Conservation (phyloP, 2,329 filamentous ascomycete species). For the Venturia carpophila region DNA sequence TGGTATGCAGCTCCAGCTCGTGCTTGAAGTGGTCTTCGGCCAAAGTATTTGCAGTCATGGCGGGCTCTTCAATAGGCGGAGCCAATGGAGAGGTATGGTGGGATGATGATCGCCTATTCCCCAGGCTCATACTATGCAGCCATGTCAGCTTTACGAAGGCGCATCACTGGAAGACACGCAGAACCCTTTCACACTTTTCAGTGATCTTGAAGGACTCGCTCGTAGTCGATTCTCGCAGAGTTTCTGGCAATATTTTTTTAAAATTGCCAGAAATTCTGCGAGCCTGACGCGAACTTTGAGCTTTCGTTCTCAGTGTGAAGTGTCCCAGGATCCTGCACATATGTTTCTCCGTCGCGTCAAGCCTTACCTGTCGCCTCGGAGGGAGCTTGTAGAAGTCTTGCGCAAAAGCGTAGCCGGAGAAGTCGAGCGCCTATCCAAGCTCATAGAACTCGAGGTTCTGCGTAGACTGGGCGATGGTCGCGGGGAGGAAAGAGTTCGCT, state of each 20-base stretch:
- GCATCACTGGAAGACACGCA: no score
- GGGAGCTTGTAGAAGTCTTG: constrained; percentile 10
- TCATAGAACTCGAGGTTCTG: constrained; percentile 11
- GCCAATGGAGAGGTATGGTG: constrained; percentile 12
- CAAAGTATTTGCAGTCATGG: constrained; percentile 13
- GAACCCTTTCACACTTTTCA: no score
- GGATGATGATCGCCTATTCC: neutral
- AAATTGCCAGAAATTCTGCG: no score
- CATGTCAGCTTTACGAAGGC: neutral
- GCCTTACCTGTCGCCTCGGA: constrained; percentile 12
- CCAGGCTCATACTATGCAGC: neutral
- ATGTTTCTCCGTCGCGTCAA: no score
- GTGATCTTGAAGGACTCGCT: no score
- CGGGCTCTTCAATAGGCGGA: constrained; percentile 12
- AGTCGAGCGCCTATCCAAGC: constrained; percentile 16
- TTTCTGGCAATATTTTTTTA: no score
- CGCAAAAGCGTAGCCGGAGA: constrained; percentile 16
- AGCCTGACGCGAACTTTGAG: no score
- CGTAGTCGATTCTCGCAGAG: no score
- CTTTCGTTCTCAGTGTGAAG: no score
- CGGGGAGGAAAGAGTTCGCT: constrained; percentile 11
- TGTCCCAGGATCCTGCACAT: no score
- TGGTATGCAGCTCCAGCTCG: constrained; percentile 13
- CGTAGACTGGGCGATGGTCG: constrained; percentile 15
- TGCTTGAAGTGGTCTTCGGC: constrained; percentile 15